Evolutionary conservation across 192 early-diverging fungal species (phyloP).

Genomic region (Rhizoclosmatium globosum): DNA sequence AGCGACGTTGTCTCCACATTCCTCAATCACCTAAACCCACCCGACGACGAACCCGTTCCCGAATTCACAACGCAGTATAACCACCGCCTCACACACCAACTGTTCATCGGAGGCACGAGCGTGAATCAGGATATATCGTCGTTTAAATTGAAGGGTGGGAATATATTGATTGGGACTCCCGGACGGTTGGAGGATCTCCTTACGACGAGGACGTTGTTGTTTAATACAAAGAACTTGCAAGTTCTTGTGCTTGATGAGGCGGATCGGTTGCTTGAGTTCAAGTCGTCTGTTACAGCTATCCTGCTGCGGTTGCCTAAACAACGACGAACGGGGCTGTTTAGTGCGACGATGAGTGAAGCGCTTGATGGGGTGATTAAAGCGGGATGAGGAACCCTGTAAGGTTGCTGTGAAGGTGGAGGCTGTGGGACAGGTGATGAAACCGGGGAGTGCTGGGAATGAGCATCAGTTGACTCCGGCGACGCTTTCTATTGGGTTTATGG

Average conservation of each 20-base stretch:
- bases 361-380: conserved; percentile 82
- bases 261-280: conserved; percentile 91
- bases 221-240: conserved; percentile 83
- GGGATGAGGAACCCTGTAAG: conserved; percentile 92
- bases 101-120: conserved; percentile 80
- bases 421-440: conserved; percentile 8
- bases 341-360: conserved; percentile 95
- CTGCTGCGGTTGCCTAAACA: conserved; percentile 87
- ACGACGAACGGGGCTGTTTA: conserved; percentile 94
- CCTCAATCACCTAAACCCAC: conserved; percentile 58
- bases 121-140: conserved; percentile 68
- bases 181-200: conserved; percentile 92
- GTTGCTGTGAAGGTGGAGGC: conserved; percentile 91
- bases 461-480: conserved; percentile 31
- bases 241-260: conserved; percentile 96
- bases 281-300: conserved; percentile 81
- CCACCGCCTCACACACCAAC: conserved; percentile 52
- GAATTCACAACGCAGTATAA: conserved; percentile 33
- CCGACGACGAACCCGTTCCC: conserved; percentile 11
- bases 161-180: conserved; percentile 94
- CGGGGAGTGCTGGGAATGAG: background rate
- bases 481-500: conserved; percentile 66
- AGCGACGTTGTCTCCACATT: conserved; percentile 61
- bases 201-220: conserved; percentile 85
- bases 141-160: conserved; percentile 71